A percentile compares a stretch with the other conserved stretches of the same genome.
Conservation (phyloP, 106 monocot genomes). For the Cymbidium sinense region DNA sequence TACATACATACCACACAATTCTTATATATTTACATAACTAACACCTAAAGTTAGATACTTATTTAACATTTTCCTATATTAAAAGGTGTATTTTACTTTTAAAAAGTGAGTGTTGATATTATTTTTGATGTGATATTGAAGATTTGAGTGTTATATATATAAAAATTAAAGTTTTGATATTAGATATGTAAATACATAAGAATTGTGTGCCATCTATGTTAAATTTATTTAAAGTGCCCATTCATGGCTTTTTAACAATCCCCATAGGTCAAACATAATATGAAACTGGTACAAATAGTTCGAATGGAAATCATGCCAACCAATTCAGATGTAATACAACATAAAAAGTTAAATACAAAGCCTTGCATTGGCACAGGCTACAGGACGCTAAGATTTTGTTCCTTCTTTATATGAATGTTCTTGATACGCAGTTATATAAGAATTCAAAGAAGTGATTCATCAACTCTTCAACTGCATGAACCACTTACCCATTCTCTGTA, state of each 20-base stretch:
- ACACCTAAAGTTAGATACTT: too few species aligned
- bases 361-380: not conserved
- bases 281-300: not conserved
- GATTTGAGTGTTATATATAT: too few species aligned
- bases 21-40: too few species aligned
- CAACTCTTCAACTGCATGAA: not conserved
- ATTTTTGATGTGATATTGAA: too few species aligned
- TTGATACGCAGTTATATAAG: not conserved
- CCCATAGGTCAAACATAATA: not conserved
- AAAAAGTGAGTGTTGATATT: too few species aligned
- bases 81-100: too few species aligned
- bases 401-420: not conserved
- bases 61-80: too few species aligned
- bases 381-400: not conserved
- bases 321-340: not conserved
- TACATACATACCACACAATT: too few species aligned
- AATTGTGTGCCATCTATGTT: too few species aligned
- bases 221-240: not conserved
- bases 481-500: not conserved
- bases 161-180: too few species aligned
- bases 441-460: not conserved
- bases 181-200: too few species aligned
- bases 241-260: not conserved
- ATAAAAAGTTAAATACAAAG: not conserved
- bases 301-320: not conserved